Conservation (phyloP, 257 asterid species). For the Nicotiana attenuata region DNA sequence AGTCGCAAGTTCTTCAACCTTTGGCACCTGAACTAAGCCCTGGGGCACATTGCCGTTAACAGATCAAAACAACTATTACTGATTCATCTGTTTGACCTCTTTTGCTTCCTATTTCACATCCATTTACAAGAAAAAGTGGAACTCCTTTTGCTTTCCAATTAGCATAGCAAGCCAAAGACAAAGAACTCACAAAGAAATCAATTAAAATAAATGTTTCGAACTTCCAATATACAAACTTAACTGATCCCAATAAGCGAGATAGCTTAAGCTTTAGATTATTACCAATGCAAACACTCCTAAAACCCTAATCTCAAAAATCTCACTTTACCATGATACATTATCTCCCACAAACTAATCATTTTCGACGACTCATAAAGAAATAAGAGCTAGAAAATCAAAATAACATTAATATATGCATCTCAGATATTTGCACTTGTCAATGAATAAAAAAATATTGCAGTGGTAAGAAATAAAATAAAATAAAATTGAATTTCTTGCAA, state of each 20-base stretch:
- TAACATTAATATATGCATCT: background rate
- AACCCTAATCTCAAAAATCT: slow-evolving; percentile 19
- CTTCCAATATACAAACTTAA: background rate
- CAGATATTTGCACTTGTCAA: background rate
- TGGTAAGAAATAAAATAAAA: background rate
- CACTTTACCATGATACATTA: background rate
- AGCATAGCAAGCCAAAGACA: background rate
- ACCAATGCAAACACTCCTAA: background rate
- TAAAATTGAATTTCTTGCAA: background rate
- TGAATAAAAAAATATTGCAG: background rate
- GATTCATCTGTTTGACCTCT: background rate
- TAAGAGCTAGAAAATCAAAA: background rate
- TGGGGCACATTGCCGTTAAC: background rate
- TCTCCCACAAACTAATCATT: background rate
- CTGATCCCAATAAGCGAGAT: background rate
- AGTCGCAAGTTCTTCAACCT: too few relatives aligned
- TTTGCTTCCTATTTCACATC: background rate
- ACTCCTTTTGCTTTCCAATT: background rate
- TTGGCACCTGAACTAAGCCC: too few relatives aligned
- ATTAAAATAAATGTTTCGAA: background rate
- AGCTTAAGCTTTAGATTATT: background rate
- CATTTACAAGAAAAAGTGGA: background rate
- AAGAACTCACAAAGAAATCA: background rate
- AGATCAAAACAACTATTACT: background rate
- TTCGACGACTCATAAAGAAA: background rate